phyloP scores from a whole-genome alignment of 2,329 filamentous ascomycete species.

The Dothistroma pini region DNA sequence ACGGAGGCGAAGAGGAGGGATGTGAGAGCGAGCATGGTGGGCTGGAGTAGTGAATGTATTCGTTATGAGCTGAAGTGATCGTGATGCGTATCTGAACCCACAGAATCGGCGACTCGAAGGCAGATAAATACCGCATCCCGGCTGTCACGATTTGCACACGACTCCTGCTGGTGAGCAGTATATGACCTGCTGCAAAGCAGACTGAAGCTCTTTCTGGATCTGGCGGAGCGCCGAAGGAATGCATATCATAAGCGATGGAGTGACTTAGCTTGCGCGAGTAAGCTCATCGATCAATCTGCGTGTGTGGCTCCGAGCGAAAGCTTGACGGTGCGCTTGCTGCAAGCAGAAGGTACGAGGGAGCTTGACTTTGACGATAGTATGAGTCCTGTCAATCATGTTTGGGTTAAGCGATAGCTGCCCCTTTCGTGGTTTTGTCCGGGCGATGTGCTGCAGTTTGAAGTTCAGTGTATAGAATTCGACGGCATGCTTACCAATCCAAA shows the following conservation, averaged over 20 bases:
- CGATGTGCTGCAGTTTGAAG: neutral
- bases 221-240: neutral
- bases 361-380: neutral
- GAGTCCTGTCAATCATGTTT: neutral
- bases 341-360: neutral
- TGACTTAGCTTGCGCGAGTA: neutral
- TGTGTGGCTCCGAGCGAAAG: neutral
- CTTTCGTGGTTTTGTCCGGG: neutral
- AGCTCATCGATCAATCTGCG: neutral
- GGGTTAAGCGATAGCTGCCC: neutral
- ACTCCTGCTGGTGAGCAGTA: neutral
- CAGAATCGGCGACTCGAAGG: neutral
- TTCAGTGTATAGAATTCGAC: neutral
- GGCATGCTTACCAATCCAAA: neutral
- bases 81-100: too few relatives aligned
- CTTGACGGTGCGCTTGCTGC: neutral
- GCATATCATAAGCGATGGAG: neutral
- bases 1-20: conserved; percentile 9
- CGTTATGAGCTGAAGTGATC: neutral
- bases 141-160: neutral
- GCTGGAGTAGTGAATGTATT: neutral
- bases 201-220: neutral
- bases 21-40: conserved; percentile 3
- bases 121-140: neutral
- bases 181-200: neutral